These are phyloP conservation scores for Salvia rosmarinus DNA, from an alignment of 257 asterid genomes.

Conservation along the genomic window DNA sequence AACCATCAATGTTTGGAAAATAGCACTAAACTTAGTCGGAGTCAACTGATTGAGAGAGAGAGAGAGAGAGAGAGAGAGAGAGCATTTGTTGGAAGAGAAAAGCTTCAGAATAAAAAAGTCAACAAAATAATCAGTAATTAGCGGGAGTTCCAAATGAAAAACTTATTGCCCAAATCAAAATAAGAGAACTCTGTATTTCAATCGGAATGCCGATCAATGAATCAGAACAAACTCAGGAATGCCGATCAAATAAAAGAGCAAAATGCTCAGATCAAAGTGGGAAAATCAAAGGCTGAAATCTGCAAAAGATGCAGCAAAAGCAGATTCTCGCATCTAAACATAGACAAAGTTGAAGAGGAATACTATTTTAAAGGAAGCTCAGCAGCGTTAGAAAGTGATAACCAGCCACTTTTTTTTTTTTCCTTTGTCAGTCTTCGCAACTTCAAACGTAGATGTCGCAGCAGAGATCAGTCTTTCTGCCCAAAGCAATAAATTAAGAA, in stretches of 20 bases:
- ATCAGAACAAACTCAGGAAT: not conserved
- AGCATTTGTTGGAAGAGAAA: not conserved
- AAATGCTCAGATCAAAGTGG: conserved; percentile 17
- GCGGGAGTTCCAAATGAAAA: not conserved
- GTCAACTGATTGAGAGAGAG: too few species aligned
- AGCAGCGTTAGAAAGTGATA: conserved; percentile 15
- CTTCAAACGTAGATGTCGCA: conserved; percentile 13
- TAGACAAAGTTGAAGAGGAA: conserved; percentile 31
- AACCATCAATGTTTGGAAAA: too few species aligned
- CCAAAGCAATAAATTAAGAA: conserved; percentile 20
- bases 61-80: too few species aligned
- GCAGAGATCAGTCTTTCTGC: conserved; percentile 34
- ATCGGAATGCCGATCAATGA: too few species aligned
- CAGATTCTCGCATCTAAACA: conserved; percentile 30
- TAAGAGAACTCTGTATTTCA: not conserved
- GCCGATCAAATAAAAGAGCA: not conserved
- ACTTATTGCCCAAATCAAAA: not conserved
- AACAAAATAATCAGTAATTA: not conserved
- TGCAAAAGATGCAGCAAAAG: conserved; percentile 19
- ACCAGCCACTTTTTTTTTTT: not conserved
- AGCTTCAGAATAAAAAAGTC: not conserved
- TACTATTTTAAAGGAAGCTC: conserved; percentile 4
- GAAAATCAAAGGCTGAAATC: conserved; percentile 35
- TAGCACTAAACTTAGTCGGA: too few species aligned
- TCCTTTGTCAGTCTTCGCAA: not conserved